Evolutionary conservation across 116 monocot genomes (phyloP).

Genomic region (Trichopus zeylanicus): DNA sequence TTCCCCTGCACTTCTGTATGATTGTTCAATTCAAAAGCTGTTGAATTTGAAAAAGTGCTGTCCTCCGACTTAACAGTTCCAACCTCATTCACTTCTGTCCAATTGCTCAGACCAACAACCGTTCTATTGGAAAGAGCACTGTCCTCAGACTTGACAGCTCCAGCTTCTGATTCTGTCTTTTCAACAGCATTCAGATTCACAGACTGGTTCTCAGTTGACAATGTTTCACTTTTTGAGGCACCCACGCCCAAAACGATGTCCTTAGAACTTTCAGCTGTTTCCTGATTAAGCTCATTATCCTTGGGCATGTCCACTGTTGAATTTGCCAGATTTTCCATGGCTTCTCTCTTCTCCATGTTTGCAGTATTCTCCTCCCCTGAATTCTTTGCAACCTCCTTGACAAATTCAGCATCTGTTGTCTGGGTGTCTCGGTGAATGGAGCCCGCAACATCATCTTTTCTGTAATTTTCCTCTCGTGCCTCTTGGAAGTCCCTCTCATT

Average conservation of each 20-base stretch:
- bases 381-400: not conserved
- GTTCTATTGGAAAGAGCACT: conserved; percentile 10
- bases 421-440: conserved; percentile 18
- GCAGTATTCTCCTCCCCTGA: conserved; percentile 20
- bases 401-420: conserved; percentile 12
- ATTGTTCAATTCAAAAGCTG: not conserved
- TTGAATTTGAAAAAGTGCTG: conserved; percentile 10
- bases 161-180: not conserved
- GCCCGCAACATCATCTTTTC: conserved; percentile 44
- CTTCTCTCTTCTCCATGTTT: conserved; percentile 9
- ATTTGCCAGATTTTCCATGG: conserved; percentile 6
- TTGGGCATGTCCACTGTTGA: conserved; percentile 5
- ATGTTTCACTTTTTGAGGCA: not conserved
- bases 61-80: too few relatives aligned
- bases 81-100: too few relatives aligned
- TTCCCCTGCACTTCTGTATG: conserved; percentile 7
- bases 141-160: too few relatives aligned
- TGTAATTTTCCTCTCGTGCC: conserved; percentile 65
- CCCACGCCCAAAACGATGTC: not conserved
- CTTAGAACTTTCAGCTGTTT: not conserved
- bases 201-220: not conserved
- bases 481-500: conserved; percentile 38
- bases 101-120: not conserved
- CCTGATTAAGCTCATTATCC: not conserved
- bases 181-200: not conserved